These are phyloP conservation scores for Globisporangium abappressorium DNA, from an alignment of 352 stramenopile species.

Conservation along the genomic window DNA sequence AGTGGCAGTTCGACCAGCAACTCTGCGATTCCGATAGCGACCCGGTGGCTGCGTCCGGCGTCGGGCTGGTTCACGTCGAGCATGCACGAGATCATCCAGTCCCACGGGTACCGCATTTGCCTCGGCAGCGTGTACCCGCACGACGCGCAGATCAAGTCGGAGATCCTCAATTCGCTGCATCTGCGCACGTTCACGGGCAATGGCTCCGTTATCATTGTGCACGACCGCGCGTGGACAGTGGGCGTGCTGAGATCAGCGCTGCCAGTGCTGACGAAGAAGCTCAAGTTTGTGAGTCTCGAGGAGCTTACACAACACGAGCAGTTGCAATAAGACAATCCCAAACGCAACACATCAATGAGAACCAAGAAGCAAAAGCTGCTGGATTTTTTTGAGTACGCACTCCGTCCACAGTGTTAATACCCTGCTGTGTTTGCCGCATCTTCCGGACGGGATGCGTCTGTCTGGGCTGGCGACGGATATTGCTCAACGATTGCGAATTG, in stretches of 20 bases:
- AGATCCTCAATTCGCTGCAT: constrained; percentile 63
- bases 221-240: constrained; percentile 80
- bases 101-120: constrained; percentile 83
- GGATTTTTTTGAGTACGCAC: not conserved
- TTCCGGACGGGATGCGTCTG: not conserved
- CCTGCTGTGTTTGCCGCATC: not conserved
- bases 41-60: constrained; percentile 78
- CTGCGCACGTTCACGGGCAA: constrained; percentile 50
- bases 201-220: constrained; percentile 81
- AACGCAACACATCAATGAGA: not conserved
- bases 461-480: not conserved
- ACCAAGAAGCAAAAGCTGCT: not conserved
- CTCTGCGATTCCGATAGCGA: constrained; percentile 5
- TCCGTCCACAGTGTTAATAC: no score
- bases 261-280: constrained; percentile 45
- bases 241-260: constrained; percentile 62
- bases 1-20: not conserved
- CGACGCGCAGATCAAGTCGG: constrained; percentile 78
- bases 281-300: constrained; percentile 67
- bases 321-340: not conserved
- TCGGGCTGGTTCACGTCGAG: constrained; percentile 83
- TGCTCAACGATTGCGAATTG: constrained; percentile 30
- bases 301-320: constrained; percentile 40
- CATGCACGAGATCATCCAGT: constrained; percentile 68
- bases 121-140: constrained; percentile 86